Evolutionary conservation across 1,139 yeast species (phyloP).

Genomic region (Taiozyma onychis): DNA sequence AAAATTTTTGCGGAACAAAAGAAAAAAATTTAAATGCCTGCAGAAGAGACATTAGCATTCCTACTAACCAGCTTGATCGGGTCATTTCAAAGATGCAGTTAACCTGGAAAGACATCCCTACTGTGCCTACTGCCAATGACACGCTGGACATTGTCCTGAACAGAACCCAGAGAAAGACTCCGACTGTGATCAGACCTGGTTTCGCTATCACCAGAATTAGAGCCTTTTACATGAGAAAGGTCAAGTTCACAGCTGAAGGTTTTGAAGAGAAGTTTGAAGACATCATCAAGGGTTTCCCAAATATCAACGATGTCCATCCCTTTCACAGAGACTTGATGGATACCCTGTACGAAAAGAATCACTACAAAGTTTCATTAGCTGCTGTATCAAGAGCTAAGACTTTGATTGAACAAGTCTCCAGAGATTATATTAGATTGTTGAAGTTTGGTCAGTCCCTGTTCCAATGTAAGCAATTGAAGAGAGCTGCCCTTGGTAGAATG

Average conservation of each 20-base stretch:
- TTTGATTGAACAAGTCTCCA: conserved; percentile 88
- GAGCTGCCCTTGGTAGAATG: conserved; percentile 99
- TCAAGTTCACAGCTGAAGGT: conserved; percentile 92
- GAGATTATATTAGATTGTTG: conserved; percentile 89
- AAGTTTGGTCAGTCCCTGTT: conserved; percentile 96
- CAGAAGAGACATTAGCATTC: neutral
- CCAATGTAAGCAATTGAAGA: conserved; percentile 96
- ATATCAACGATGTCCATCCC: conserved; percentile 96
- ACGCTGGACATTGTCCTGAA: conserved; percentile 94
- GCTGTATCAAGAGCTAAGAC: conserved; percentile 92
- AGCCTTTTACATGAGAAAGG: conserved; percentile 98
- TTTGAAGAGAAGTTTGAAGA: conserved; percentile 88
- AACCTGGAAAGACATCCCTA: conserved; percentile 97
- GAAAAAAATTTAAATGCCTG: neutral
- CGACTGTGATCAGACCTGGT: conserved; percentile 96
- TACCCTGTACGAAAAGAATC: conserved; percentile 95
- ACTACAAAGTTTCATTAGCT: conserved; percentile 95
- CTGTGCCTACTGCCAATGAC: conserved; percentile 88
- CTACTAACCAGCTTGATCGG: neutral
- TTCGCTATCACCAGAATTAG: conserved; percentile 94
- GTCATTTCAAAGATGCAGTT: conserved; percentile 60
- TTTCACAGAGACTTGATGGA: conserved; percentile 98
- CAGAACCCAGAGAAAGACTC: conserved; percentile 97
- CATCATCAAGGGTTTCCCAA: conserved; percentile 83
- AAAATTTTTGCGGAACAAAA: neutral